A percentile compares a stretch with the other conserved stretches of the same genome.
phyloP scores from a whole-genome alignment of 148 eudicot genomes.

The Diospyros lotus region DNA sequence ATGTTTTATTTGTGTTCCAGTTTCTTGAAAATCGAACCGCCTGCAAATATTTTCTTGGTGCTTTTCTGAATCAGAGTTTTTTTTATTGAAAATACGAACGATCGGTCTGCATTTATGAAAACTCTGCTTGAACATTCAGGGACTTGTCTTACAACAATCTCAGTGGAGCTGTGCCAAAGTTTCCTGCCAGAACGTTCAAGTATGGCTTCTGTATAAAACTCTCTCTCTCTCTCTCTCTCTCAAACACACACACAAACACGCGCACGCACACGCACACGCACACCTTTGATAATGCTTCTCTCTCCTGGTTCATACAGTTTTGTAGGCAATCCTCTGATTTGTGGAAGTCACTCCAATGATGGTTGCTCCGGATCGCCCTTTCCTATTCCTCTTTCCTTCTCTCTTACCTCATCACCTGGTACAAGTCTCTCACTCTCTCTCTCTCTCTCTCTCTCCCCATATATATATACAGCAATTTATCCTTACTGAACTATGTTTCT shows the following conservation, averaged over 20 bases:
- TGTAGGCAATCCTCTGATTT: constrained; percentile 70
- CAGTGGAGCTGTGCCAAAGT: constrained; percentile 81
- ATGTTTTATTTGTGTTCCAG: constrained; percentile 13
- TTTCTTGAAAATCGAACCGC: constrained; percentile 6
- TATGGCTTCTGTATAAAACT: constrained; percentile 28
- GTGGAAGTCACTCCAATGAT: constrained; percentile 57
- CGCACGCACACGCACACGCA: background rate
- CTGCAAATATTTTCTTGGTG: background rate
- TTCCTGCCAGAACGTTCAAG: constrained; percentile 83
- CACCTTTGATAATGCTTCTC: constrained; percentile 11
- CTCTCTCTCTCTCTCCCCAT: background rate
- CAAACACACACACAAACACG: too few relatives aligned
- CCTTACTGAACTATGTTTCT: constrained; percentile 3
- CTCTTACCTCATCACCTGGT: constrained; percentile 64
- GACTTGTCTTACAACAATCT: constrained; percentile 97
- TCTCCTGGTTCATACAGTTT: constrained; percentile 35
- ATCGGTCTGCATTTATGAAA: constrained; percentile 18
- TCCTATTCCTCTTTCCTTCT: constrained; percentile 57
- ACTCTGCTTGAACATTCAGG: constrained; percentile 35
- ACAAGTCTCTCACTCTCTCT: background rate
- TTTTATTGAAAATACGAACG: constrained; percentile 5
- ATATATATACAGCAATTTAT: background rate
- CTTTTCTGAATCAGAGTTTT: constrained; percentile 3
- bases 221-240: background rate
- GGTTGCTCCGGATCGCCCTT: constrained; percentile 63